phyloP scores from a whole-genome alignment of 163 green algal genomes.

The Chloromonas sp. region DNA sequence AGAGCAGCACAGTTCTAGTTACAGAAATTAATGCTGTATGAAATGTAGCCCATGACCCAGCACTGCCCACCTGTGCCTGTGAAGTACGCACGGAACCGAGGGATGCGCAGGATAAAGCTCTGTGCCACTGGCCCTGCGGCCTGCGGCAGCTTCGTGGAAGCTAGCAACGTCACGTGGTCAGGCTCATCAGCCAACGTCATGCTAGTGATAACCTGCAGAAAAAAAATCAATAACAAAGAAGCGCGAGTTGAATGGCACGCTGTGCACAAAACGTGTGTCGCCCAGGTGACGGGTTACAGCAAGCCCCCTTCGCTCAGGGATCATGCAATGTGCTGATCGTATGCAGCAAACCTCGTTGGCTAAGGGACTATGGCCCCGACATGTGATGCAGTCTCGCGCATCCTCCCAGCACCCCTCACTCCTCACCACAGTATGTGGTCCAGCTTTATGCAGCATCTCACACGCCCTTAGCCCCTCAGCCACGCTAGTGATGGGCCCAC shows the following conservation, averaged over 20 bases:
- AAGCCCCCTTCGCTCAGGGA: no score
- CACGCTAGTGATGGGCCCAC: conserved; percentile 46
- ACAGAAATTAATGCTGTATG: no score
- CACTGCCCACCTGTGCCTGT: conserved; percentile 7
- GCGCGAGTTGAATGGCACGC: no score
- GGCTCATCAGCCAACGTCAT: conserved; percentile 22
- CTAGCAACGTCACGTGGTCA: conserved; percentile 44
- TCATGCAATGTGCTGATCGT: no score
- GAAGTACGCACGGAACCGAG: conserved; percentile 32
- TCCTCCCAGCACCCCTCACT: neutral
- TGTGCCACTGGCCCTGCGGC: conserved; percentile 14
- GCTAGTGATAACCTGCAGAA: conserved; percentile 58
- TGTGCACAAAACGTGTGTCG: no score
- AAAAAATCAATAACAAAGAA: neutral
- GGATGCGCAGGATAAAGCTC: conserved; percentile 52
- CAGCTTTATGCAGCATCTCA: conserved; percentile 47
- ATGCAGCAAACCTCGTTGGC: no score
- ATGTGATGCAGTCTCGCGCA: no score
- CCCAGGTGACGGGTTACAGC: no score
- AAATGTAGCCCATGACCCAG: neutral
- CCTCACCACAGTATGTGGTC: conserved; percentile 70
- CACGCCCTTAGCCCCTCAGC: conserved; percentile 52
- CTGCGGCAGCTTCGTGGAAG: conserved; percentile 55
- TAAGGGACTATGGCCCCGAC: no score
- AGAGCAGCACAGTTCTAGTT: no score